These are phyloP conservation scores for Aspergillus ochraceus DNA, from an alignment of 2,329 filamentous ascomycete species.

Conservation along the genomic window DNA sequence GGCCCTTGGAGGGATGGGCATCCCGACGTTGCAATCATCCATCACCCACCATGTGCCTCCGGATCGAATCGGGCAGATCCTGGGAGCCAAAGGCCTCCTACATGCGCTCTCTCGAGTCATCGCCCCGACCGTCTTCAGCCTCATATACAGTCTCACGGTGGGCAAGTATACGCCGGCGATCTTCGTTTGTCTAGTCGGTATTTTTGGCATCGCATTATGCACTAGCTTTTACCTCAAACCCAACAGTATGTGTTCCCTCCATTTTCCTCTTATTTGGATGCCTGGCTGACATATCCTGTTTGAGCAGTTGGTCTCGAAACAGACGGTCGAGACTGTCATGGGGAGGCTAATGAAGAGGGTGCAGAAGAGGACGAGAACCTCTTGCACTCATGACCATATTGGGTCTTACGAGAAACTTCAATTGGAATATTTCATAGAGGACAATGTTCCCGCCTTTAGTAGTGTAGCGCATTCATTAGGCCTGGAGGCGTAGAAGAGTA, in stretches of 20 bases:
- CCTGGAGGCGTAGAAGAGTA: background rate
- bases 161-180: conserved; percentile 75
- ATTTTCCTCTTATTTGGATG: background rate
- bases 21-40: conserved; percentile 78
- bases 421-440: too few species aligned
- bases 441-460: too few species aligned
- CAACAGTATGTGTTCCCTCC: conserved; percentile 60
- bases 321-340: conserved; percentile 7
- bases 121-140: conserved; percentile 79
- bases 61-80: conserved; percentile 78
- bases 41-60: conserved; percentile 89
- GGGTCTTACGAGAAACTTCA: background rate
- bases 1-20: conserved; percentile 78
- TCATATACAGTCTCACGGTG: conserved; percentile 81
- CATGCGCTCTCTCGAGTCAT: conserved; percentile 79
- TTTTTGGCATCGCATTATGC: conserved; percentile 67
- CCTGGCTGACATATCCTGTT: conserved; percentile 9
- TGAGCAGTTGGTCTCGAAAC: conserved; percentile 21
- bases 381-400: conserved; percentile 1
- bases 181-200: conserved; percentile 69
- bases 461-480: too few species aligned
- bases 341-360: conserved; percentile 24
- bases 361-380: conserved; percentile 19
- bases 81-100: conserved; percentile 82
- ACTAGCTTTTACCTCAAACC: conserved; percentile 71